Percentiles rank a stretch among this genome's conserved stretches.
These are phyloP conservation scores for Ophiocordyceps camponoti-saundersi DNA, from an alignment of 2,329 filamentous ascomycete genomes.

Conservation along the genomic window DNA sequence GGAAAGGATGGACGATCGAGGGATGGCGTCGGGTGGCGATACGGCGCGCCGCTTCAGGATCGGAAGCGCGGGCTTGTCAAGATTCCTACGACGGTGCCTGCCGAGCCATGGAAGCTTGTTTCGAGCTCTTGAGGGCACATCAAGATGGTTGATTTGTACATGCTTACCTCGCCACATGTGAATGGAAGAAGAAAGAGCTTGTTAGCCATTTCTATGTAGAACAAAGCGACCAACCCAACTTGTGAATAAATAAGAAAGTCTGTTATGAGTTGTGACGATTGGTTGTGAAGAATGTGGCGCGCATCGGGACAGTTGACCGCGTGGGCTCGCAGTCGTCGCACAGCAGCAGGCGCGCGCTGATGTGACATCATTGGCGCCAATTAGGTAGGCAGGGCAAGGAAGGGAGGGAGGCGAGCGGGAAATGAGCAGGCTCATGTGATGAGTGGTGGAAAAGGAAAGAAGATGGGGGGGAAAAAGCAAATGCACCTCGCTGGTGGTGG, in stretches of 20 bases:
- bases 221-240: too few species aligned
- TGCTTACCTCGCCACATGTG: too few species aligned
- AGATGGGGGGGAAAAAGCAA: background rate
- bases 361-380: background rate
- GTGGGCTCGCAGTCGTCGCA: background rate
- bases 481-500: too few species aligned
- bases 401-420: background rate
- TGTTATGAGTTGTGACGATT: too few species aligned
- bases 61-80: constrained; percentile 47
- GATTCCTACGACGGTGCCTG: constrained; percentile 45
- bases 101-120: constrained; percentile 3
- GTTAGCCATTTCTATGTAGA: too few species aligned
- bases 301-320: background rate
- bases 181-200: too few species aligned
- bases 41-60: constrained; percentile 46
- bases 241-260: too few species aligned
- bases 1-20: constrained; percentile 34
- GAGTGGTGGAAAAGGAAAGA: background rate
- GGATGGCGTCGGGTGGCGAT: constrained; percentile 41
- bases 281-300: too few species aligned
- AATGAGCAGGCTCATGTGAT: background rate
- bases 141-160: background rate
- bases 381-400: background rate
- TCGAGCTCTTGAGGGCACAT: background rate
- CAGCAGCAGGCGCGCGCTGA: background rate